Conservation (phyloP, 176 grass and related monocot species). For the Hordeum marinum region DNA sequence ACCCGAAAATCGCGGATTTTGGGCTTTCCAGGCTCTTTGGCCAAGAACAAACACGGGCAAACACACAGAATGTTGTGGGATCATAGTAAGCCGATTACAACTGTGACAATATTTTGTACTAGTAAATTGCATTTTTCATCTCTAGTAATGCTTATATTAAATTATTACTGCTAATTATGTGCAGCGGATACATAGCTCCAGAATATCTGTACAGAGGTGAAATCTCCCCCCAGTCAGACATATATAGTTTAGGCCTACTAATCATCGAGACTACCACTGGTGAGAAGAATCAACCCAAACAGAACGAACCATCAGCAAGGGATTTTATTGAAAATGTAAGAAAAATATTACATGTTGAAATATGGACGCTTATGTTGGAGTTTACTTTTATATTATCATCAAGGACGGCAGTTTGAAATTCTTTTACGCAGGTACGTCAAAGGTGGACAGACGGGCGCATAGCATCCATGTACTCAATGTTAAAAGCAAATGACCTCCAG, state of each 20-base stretch:
- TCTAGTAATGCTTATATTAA: background rate
- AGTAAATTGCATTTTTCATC: background rate
- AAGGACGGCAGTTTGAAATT: background rate
- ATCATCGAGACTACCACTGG: slow-evolving; percentile 18
- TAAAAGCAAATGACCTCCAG: background rate
- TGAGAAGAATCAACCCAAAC: background rate
- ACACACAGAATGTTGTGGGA: slow-evolving; percentile 29
- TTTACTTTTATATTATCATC: background rate
- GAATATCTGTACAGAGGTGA: slow-evolving; percentile 37
- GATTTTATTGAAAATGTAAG: slow-evolving; percentile 23
- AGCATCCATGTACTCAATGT: background rate
- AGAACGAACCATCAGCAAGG: background rate
- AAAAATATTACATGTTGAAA: background rate
- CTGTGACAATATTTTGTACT: background rate
- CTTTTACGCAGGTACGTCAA: background rate
- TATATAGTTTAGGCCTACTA: slow-evolving; percentile 33
- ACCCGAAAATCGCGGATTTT: slow-evolving; percentile 31
- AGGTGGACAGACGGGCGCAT: background rate
- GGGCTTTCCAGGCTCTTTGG: slow-evolving; percentile 30
- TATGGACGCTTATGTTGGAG: background rate
- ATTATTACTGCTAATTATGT: background rate
- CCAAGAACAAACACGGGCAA: slow-evolving; percentile 17
- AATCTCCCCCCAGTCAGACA: slow-evolving; percentile 28
- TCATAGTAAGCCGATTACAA: background rate
- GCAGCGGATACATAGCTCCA: slow-evolving; percentile 28